Evolutionary conservation across 164 flowering plant species (phyloP), one percentile per base, ranked within the genome.

Genomic region (Pachysandra terminalis): DNA sequence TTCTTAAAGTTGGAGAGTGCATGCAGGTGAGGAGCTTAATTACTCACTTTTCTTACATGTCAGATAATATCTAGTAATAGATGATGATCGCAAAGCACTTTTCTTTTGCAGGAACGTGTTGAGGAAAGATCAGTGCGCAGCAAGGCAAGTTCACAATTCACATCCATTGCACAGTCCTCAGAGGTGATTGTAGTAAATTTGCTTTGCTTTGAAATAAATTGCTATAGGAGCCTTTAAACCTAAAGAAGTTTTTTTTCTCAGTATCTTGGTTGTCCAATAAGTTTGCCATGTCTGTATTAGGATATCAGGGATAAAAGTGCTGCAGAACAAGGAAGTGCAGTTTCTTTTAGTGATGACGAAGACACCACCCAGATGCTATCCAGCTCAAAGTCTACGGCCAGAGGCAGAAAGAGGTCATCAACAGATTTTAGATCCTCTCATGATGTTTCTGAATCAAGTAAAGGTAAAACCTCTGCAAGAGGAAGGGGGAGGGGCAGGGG

Each of bases 291-390:
- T 63, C 21, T 71, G 6, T 53, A 27, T 55, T 67, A 95, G 99
- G 83, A 82, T 73, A 41, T 68, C 40, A 80, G 82, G 70, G 80
- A 79, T 67, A 88, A 73, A 82, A 79, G 73, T 72, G 26, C 78
- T 63, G 66, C 78, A 19, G 89, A 86, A 60, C 27, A 69, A 64
- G 89, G 83, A 61, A 79, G 69, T 81, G 76, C 83, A 56, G 83
- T 77, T 78, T 81, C 96, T 24, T 90, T 96, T 65, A 93, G 99
- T 74, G 97, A 96, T 79, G 98, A 93, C 77, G 99, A 96, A 68
- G 97, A 89, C 65, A 65, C 83, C 10, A 69, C 80, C 59, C 81
- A 78, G 73, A 61, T 70, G 70, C 26, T 81, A 41, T 73, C 85
- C 35, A 75, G 76, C 67, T 76, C 82, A 48, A 87, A 77, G 71